Evolutionary conservation across 1,284 basidiomycete species (phyloP).

Genomic region (Trichosporon asahii): DNA sequence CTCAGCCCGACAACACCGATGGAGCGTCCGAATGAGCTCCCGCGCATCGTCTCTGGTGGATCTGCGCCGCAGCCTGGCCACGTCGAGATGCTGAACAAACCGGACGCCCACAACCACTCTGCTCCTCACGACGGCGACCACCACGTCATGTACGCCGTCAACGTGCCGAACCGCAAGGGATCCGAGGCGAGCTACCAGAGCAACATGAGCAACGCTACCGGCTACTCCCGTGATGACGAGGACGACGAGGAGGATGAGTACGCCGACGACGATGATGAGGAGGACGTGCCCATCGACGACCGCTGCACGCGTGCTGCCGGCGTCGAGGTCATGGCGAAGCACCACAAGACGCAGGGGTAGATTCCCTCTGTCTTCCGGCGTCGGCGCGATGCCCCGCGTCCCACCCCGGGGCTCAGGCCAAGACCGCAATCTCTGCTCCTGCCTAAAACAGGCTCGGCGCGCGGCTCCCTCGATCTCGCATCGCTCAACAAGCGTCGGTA

Average conservation of each 20-base stretch:
- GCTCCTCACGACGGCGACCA: conserved; percentile 13
- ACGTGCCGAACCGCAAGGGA: conserved; percentile 19
- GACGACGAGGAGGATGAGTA: conserved; percentile 37
- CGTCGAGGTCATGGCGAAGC: conserved; percentile 8
- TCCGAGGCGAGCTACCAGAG: conserved; percentile 12
- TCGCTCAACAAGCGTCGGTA: not conserved
- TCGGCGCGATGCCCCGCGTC: not conserved
- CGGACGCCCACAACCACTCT: not conserved
- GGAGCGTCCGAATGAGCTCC: conserved; percentile 16
- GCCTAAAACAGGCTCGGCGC: not conserved
- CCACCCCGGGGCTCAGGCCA: not conserved
- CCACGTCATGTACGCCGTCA: conserved; percentile 22
- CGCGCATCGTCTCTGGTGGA: not conserved
- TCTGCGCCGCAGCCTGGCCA: conserved; percentile 10
- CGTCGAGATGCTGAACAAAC: not conserved
- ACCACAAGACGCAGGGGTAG: conserved; percentile 1
- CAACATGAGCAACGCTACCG: conserved; percentile 11
- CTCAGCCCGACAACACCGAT: conserved; percentile 17
- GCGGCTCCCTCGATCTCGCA: not conserved
- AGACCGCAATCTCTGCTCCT: not conserved
- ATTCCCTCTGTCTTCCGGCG: not conserved
- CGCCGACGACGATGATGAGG: conserved; percentile 45
- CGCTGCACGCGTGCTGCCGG: conserved; percentile 5
- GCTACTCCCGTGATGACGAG: conserved; percentile 34
- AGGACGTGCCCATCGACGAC: conserved; percentile 25